Evolutionary conservation across 768 basidiomycete species (phyloP).

Genomic region (Clathrus columnatus): DNA sequence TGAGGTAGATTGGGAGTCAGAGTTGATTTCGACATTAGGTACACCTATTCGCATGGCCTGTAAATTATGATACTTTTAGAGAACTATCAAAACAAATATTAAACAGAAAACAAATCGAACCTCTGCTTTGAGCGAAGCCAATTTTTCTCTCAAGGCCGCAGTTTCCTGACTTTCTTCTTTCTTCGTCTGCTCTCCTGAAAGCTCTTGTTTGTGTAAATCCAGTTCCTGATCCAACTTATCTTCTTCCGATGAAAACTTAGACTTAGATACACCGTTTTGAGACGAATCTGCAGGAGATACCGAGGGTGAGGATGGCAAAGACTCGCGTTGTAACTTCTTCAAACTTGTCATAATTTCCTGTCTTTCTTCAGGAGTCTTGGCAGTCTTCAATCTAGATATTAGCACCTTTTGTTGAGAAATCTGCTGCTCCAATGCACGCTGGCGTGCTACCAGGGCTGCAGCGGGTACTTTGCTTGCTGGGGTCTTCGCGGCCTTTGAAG

Average conservation of each 20-base stretch:
- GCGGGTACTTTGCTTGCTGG: slow-evolving; percentile 9
- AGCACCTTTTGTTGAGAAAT: slow-evolving; percentile 85
- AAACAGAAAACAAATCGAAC: slow-evolving; percentile 29
- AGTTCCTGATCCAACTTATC: slow-evolving; percentile 77
- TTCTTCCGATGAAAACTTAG: slow-evolving; percentile 18
- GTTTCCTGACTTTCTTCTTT: slow-evolving; percentile 39
- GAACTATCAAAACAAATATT: not conserved
- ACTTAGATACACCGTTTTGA: slow-evolving; percentile 15
- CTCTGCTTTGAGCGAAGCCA: slow-evolving; percentile 75
- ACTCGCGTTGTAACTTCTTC: slow-evolving; percentile 64
- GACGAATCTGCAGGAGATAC: slow-evolving; percentile 23
- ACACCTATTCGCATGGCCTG: slow-evolving; percentile 74
- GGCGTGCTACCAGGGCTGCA: slow-evolving; percentile 53
- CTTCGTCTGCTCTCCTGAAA: slow-evolving; percentile 25
- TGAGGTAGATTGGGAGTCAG: slow-evolving; percentile 27
- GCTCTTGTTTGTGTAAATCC: slow-evolving; percentile 42
- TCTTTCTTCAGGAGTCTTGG: slow-evolving; percentile 59
- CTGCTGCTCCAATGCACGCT: slow-evolving; percentile 68
- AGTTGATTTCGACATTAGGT: slow-evolving; percentile 32
- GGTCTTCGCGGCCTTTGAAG: not conserved
- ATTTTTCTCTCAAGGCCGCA: slow-evolving; percentile 63
- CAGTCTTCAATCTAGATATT: slow-evolving; percentile 58
- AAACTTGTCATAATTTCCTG: slow-evolving; percentile 69
- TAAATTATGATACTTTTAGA: not conserved
- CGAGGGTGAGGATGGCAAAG: slow-evolving; percentile 23